phyloP scores from a whole-genome alignment of 2,329 filamentous ascomycete species.

The Apiospora saccharicola region DNA sequence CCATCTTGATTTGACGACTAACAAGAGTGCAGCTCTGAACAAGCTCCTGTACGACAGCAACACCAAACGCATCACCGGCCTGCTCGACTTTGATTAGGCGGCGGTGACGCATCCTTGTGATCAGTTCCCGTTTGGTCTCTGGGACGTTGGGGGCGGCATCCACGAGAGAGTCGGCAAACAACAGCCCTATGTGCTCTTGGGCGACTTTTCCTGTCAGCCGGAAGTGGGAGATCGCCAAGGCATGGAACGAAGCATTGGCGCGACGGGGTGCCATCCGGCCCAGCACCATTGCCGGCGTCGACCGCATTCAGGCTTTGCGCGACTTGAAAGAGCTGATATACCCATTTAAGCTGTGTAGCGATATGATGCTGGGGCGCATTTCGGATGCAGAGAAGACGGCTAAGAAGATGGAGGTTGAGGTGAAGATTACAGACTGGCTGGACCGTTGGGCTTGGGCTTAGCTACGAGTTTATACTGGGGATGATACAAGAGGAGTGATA shows the following conservation, averaged over 20 bases:
- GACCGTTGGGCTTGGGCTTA: background rate
- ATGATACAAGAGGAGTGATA: too few species aligned
- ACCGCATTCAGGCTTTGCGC: background rate
- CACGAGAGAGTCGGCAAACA: conserved; percentile 7
- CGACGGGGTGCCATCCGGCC: conserved; percentile 11
- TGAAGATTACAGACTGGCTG: background rate
- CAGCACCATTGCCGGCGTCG: conserved; percentile 17
- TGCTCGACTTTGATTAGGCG: conserved; percentile 42
- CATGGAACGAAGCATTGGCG: conserved; percentile 18
- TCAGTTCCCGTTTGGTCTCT: conserved; percentile 37
- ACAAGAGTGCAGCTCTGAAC: conserved; percentile 34
- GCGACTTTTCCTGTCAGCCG: background rate
- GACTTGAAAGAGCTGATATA: conserved; percentile 21
- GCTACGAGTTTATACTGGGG: too few species aligned
- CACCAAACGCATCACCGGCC: conserved; percentile 33
- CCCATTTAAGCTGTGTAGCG: conserved; percentile 20
- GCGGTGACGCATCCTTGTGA: conserved; percentile 35
- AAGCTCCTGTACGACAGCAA: conserved; percentile 38
- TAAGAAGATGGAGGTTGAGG: background rate
- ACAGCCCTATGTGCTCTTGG: background rate
- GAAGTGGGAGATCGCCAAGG: conserved; percentile 18
- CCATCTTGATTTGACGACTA: conserved; percentile 33
- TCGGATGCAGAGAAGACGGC: background rate
- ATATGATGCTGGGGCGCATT: background rate
- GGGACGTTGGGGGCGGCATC: conserved; percentile 32